Evolutionary conservation across 164 flowering plant genomes (phyloP).

Genomic region (Tetracentron sinense): DNA sequence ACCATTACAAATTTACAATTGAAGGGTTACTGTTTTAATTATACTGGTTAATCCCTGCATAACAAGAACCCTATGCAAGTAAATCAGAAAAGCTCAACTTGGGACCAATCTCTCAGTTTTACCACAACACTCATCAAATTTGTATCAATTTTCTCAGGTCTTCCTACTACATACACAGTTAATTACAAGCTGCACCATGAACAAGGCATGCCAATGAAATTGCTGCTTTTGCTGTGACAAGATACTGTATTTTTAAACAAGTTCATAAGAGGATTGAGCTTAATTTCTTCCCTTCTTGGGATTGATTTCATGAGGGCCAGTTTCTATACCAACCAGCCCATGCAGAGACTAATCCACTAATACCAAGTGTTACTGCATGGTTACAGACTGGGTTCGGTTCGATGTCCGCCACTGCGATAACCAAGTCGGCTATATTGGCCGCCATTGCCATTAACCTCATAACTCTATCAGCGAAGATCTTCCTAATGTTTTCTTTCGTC

Average conservation of each 20-base stretch:
- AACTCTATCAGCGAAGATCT: slow-evolving; percentile 64
- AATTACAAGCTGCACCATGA: neutral
- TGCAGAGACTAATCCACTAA: slow-evolving; percentile 92
- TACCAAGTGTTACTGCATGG: slow-evolving; percentile 82
- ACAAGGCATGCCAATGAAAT: neutral
- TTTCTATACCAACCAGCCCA: slow-evolving; percentile 99
- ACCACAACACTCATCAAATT: neutral
- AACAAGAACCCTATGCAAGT: neutral
- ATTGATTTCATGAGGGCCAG: slow-evolving; percentile 60
- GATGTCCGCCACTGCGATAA: slow-evolving; percentile 82
- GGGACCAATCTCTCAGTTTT: neutral
- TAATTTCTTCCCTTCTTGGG: neutral
- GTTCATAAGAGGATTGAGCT: neutral
- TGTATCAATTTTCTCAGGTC: neutral
- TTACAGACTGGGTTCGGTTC: slow-evolving; percentile 90
- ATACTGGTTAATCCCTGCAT: neutral
- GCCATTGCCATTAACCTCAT: slow-evolving; percentile 92
- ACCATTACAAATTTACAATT: too few species aligned
- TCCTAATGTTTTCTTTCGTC: slow-evolving; percentile 23
- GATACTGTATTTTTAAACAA: too few species aligned
- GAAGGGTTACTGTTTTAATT: too few species aligned
- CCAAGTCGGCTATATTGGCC: slow-evolving; percentile 81
- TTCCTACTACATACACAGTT: neutral
- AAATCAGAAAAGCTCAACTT: neutral
- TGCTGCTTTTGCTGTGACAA: neutral